Evolutionary conservation across 2,329 filamentous ascomycete species (phyloP).

Genomic region (Ophidiomyces ophidiicola): DNA sequence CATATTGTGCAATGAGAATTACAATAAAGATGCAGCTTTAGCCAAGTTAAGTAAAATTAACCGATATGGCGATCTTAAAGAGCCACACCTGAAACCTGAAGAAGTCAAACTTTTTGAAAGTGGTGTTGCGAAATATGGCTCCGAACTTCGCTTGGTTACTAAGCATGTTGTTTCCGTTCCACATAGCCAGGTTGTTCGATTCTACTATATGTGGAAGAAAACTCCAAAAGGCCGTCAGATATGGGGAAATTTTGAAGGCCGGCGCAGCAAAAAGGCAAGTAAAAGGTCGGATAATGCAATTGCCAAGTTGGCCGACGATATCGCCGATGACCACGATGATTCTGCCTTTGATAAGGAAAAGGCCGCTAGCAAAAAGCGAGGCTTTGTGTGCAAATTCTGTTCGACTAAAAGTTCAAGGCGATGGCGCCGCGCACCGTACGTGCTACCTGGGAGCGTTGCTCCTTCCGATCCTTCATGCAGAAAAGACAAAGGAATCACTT

Average conservation of each 20-base stretch:
- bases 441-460: slow-evolving; percentile 57
- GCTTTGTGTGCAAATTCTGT: slow-evolving; percentile 92
- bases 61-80: slow-evolving; percentile 60
- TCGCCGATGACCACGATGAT: slow-evolving; percentile 85
- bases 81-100: slow-evolving; percentile 64
- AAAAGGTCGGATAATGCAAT: slow-evolving; percentile 47
- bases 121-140: slow-evolving; percentile 77
- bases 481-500: slow-evolving; percentile 65
- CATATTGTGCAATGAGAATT: slow-evolving; percentile 58
- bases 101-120: slow-evolving; percentile 89
- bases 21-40: slow-evolving; percentile 58
- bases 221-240: slow-evolving; percentile 71
- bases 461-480: slow-evolving; percentile 50
- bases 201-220: slow-evolving; percentile 98
- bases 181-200: slow-evolving; percentile 71
- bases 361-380: slow-evolving; percentile 62
- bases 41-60: slow-evolving; percentile 56
- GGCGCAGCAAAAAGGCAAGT: slow-evolving; percentile 81
- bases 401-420: slow-evolving; percentile 65
- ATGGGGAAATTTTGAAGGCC: slow-evolving; percentile 77
- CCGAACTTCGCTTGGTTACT: slow-evolving; percentile 71
- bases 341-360: slow-evolving; percentile 91
- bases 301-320: slow-evolving; percentile 74
- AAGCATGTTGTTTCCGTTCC: slow-evolving; percentile 69
- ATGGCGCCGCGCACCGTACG: slow-evolving; percentile 80